Evolutionary conservation across 371 early-diverging fungal genomes (phyloP), one percentile per base, ranked within the genome.

Genomic region (Mortierella sp.): DNA sequence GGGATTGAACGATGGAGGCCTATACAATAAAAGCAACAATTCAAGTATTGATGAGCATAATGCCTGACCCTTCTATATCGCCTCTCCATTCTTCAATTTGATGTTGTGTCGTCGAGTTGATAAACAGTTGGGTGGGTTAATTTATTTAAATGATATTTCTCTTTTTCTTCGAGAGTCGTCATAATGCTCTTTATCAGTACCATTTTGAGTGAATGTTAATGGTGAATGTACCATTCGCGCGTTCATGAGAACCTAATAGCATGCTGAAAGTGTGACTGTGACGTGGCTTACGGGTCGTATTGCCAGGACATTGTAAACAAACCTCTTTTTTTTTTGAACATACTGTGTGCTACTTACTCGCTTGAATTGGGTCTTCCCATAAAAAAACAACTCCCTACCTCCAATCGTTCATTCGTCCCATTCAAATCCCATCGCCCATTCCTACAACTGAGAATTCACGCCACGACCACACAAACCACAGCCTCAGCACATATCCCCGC

Each of bases 1-100:
- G 92, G 22, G 94, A 89, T 67, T 92, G 93, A 59, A 96, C 95
- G 50, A 95, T 88, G 9, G 92, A 87, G 13, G 90, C 85, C 92
- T 80, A 68, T 41, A 33, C 28, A 61, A 7, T 24, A 40, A 53
- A 40, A 52, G n/a, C 24, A 41, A 28, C 15, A 5, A 10, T 43
- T 55, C 32, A 55, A 55, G 28, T 28, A 55, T 55, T 22, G 67
- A 36, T 41, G 55, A 45, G 36, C 22, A 16, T 43, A 28, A 47
- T 45, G 45, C 45, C 43, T 58, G 24, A 5, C 43, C 13, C 19
- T 48, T 48, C 48, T 16, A 48, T 19, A 48, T 19, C 6, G 48
- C 16, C 48, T 48, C 48, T 48, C 48, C 19, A 19, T 19, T n/a
- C n/a, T 0, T n/a, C n/a, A 50, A 3, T n/a, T 16, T n/a, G n/a